Conservation (phyloP, 345 rosid genomes). For the Syzygium jambos region DNA sequence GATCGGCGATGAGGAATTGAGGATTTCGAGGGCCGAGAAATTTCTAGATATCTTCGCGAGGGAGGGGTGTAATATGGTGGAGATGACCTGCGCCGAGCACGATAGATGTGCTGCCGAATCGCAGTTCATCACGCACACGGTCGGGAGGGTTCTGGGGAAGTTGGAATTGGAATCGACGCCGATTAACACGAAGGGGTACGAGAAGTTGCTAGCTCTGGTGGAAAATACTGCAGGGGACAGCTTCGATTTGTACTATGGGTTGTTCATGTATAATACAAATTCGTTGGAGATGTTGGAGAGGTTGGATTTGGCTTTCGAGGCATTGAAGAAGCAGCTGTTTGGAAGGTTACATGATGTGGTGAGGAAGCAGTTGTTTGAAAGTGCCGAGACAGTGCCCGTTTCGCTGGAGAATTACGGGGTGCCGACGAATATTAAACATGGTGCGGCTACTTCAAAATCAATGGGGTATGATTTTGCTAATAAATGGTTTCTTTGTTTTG, state of each 20-base stretch:
- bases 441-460: background rate
- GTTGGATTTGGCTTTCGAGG: conserved; percentile 54
- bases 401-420: background rate
- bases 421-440: background rate
- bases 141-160: conserved; percentile 41
- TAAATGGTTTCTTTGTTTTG: background rate
- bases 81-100: conserved; percentile 48
- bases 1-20: conserved; percentile 27
- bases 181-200: conserved; percentile 45
- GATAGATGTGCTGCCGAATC: conserved; percentile 43
- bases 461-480: background rate
- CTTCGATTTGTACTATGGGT: conserved; percentile 70
- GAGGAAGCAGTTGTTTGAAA: conserved; percentile 24
- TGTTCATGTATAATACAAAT: conserved; percentile 56
- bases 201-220: conserved; percentile 38
- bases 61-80: conserved; percentile 51
- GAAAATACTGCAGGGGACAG: conserved; percentile 52
- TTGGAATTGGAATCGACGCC: conserved; percentile 46
- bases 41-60: conserved; percentile 28
- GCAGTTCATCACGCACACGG: conserved; percentile 48
- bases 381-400: conserved; percentile 1
- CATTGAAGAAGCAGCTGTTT: conserved; percentile 48
- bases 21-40: conserved; percentile 23
- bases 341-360: conserved; percentile 39
- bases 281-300: conserved; percentile 62